Evolutionary conservation across 2,329 filamentous ascomycete genomes (phyloP), one percentile per base, ranked within the genome.

Genomic region (Tricladium varicosporioides): DNA sequence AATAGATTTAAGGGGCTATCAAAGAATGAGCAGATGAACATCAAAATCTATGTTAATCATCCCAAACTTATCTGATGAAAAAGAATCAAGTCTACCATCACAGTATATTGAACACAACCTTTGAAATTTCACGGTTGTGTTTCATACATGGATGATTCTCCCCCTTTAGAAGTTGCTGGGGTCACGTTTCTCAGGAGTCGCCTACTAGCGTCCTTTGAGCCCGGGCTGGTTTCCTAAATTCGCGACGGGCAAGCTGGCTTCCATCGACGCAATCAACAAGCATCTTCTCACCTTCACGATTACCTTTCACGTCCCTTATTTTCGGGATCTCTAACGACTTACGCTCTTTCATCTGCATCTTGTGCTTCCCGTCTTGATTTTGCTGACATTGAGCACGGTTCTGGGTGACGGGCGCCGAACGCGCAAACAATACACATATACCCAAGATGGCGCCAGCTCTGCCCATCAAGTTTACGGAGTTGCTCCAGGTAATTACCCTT

Each of bases 401-500:
- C 56, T 53, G 53, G 59, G 56, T 60, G 46, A 42, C 51, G 53
- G 60, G 63, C 66, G 66, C 67, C 64, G 49, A 56, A 63, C 49
- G 60, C 61, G 62, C 63, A 64, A 61, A 60, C 51, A 54, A 52
- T 59, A 40, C n/a, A 46, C 16, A 40, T 36, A 60, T 50, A 13
- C 48, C 44, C 59, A 65, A 67, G 56, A 71, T 71, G 69, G 67
- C 63, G 57, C 65, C 85, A 74, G 83, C 86, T 76, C 81, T 95
- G 72, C 91, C 90, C 71, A 96, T 96, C 79, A 92, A 91, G 81
- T 95, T 96, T 77, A 89, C 88, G 74, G 92, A 96, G 86, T 84
- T 93, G 71, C 83, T 93, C 75, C 89, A 92, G 80, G 85, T 87
- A 48, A 89, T 91, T 0, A 90, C 96, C 62, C 96, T 80, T 89